Evolutionary conservation across 177 flowering plant species (phyloP).

Genomic region (Vitis hybrid): DNA sequence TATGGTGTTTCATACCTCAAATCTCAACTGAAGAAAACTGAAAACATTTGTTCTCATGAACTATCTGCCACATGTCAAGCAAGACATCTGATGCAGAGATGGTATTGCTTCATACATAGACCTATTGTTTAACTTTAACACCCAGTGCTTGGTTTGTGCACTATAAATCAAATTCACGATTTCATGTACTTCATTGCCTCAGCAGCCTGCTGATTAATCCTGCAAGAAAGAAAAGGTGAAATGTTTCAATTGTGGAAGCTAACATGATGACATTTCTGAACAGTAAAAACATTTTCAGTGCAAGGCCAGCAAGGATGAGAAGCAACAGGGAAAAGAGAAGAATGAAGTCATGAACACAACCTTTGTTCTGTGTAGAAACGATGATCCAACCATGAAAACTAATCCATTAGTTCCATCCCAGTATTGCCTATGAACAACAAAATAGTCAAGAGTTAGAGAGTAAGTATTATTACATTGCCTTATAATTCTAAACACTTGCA

Average conservation of each 20-base stretch:
- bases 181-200: background rate
- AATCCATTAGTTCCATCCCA: background rate
- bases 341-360: background rate
- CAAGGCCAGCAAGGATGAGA: background rate
- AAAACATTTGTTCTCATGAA: no score
- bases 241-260: background rate
- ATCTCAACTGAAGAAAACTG: no score
- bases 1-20: no score
- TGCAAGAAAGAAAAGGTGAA: background rate
- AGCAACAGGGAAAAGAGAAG: background rate
- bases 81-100: no score
- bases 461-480: background rate
- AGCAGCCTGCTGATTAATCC: background rate
- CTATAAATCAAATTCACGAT: no score
- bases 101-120: no score
- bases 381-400: background rate
- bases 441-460: background rate
- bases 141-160: no score
- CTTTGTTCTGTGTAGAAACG: background rate
- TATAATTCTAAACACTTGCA: background rate
- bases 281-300: background rate
- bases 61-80: no score
- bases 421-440: background rate
- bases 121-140: no score
- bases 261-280: background rate